A percentile compares a stretch with the other conserved stretches of the same genome.
These are phyloP conservation scores for Veloboletus limbatus DNA, from an alignment of 1,284 basidiomycete genomes.

Conservation along the genomic window DNA sequence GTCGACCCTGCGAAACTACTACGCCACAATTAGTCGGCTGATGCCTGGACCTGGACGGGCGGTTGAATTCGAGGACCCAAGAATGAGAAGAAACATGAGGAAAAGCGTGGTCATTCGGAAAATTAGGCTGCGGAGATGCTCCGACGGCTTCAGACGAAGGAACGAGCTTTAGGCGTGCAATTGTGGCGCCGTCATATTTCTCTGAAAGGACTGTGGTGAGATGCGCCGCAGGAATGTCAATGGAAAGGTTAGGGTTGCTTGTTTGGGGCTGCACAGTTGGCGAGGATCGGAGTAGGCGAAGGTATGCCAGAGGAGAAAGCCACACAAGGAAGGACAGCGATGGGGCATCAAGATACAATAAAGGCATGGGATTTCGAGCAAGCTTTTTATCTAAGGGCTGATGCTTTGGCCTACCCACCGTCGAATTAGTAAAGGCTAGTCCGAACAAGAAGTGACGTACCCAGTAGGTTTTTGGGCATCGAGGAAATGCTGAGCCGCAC, in stretches of 20 bases:
- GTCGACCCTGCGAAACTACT: conserved; percentile 65
- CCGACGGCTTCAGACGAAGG: conserved; percentile 28
- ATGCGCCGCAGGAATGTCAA: conserved; percentile 51
- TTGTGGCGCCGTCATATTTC: conserved; percentile 45
- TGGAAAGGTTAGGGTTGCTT: conserved; percentile 13
- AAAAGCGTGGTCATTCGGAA: conserved; percentile 23
- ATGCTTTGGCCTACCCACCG: conserved; percentile 15
- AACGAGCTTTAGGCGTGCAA: conserved; percentile 56
- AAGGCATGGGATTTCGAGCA: conserved; percentile 49
- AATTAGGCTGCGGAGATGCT: conserved; percentile 10
- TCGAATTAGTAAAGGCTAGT: conserved; percentile 3
- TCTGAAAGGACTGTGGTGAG: conserved; percentile 47
- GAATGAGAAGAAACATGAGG: conserved; percentile 36
- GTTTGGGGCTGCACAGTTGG: conserved; percentile 19
- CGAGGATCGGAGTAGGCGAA: conserved; percentile 50
- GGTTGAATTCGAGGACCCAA: conserved; percentile 72
- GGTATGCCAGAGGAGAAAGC: conserved; percentile 65
- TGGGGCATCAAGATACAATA: conserved; percentile 64
- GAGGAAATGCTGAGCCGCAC: conserved; percentile 23
- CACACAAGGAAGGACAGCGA: conserved; percentile 70
- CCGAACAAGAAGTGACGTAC: conserved; percentile 13
- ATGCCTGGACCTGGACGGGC: conserved; percentile 38
- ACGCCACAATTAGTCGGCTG: conserved; percentile 45
- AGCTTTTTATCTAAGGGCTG: conserved; percentile 31
- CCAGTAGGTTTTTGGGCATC: conserved; percentile 12